phyloP scores from a whole-genome alignment of 2,329 filamentous ascomycete genomes.

The Diaporthe australafricana region DNA sequence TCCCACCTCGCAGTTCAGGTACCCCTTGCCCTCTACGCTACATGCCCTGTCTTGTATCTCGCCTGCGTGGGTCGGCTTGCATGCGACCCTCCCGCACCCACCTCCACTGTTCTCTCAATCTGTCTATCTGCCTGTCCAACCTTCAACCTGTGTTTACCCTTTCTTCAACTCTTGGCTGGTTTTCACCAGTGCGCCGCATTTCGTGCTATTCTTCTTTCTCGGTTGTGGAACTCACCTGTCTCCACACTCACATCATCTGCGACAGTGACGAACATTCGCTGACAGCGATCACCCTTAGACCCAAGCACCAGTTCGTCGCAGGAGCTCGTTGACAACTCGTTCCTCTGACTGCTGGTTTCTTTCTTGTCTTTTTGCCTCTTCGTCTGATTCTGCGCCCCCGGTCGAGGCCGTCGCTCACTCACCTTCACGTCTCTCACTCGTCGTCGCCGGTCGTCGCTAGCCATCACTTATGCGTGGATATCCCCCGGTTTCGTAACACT shows the following conservation, averaged over 20 bases:
- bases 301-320: neutral
- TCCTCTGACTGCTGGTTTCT: neutral
- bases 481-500: slow-evolving; percentile 6
- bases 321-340: slow-evolving; percentile 4
- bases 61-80: slow-evolving; percentile 32
- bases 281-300: slow-evolving; percentile 26
- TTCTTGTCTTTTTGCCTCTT: neutral
- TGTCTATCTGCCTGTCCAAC: slow-evolving; percentile 15
- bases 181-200: slow-evolving; percentile 16
- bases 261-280: slow-evolving; percentile 16
- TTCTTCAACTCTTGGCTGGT: slow-evolving; percentile 31
- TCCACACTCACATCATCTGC: neutral
- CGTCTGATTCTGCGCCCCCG: slow-evolving; percentile 1
- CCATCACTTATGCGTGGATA: slow-evolving; percentile 9
- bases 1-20: slow-evolving; percentile 48
- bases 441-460: slow-evolving; percentile 11
- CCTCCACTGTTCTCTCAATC: slow-evolving; percentile 20
- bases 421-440: neutral
- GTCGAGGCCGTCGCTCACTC: slow-evolving; percentile 4
- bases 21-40: slow-evolving; percentile 43
- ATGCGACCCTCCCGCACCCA: slow-evolving; percentile 38
- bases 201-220: slow-evolving; percentile 35
- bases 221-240: slow-evolving; percentile 7
- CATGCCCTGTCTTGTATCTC: slow-evolving; percentile 39
- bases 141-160: slow-evolving; percentile 19